Evolutionary conservation across 805 yeast species (phyloP).

Genomic region (Candida pseudofarinosa): DNA sequence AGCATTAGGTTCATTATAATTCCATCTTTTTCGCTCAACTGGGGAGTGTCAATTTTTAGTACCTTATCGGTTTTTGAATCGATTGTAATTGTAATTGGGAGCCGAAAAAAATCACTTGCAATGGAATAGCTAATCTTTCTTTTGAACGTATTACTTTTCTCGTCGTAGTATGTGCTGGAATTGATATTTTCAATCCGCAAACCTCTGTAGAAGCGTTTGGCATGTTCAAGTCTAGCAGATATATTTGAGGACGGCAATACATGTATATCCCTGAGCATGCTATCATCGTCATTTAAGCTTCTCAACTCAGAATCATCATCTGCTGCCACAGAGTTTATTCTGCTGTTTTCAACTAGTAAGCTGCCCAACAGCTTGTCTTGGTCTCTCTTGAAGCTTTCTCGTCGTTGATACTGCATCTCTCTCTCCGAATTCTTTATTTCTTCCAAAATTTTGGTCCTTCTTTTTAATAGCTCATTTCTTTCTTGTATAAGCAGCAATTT

Average conservation of each 20-base stretch:
- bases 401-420: conserved; percentile 11
- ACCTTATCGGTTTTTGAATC: conserved; percentile 11
- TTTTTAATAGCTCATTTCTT: conserved; percentile 16
- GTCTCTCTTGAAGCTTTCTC: conserved; percentile 8
- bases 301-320: not conserved
- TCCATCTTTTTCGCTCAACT: conserved; percentile 1
- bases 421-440: conserved; percentile 11
- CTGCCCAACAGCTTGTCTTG: conserved; percentile 12
- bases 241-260: conserved; percentile 30
- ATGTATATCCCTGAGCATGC: conserved; percentile 21
- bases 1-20: conserved; percentile 10
- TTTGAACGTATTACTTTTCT: conserved; percentile 5
- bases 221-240: conserved; percentile 19
- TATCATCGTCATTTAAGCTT: conserved; percentile 13
- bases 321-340: conserved; percentile 6
- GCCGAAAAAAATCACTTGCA: conserved; percentile 16
- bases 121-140: conserved; percentile 14
- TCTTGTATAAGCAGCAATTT: conserved; percentile 13
- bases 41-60: conserved; percentile 2
- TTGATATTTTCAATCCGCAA: conserved; percentile 16
- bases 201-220: conserved; percentile 23
- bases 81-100: conserved; percentile 14
- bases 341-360: conserved; percentile 18
- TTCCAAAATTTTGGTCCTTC: conserved; percentile 11
- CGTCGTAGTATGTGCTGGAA: conserved; percentile 11